Base-by-base conservation (phyloP, 2,329 filamentous ascomycete species). In the Helotiales sp. region DNA sequence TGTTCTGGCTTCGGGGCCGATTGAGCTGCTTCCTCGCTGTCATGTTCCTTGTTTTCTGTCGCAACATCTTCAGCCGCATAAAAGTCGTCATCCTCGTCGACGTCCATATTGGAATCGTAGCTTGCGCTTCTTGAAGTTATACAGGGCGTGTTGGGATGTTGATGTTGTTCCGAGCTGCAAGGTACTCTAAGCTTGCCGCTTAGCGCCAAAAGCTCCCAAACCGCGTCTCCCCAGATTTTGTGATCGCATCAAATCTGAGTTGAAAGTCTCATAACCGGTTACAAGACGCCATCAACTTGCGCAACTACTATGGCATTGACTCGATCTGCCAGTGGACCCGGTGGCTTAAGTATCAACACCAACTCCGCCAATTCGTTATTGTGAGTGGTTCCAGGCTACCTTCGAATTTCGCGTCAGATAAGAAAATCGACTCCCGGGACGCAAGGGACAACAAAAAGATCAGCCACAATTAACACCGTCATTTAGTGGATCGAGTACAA, bases 1-100 rank as follows among this genome's bases (percentile, higher is more conserved):
- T 71, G 69, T 30, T 76, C 76, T 50, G 71, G 50, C 15, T 71
- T 65, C 9, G 70, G 63, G 2, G 65, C 56, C 17, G 67, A 36
- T 40, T 70, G 52, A 30, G 63, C 59, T 65, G 69, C 63, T 63
- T 64, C 55, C 27, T 64, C 40, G 50, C 60, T 48, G 44, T 57
- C 25, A 3, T 47, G 40, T 40, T 67, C 63, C n/a, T 42, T 58
- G 2, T 38, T 54, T 19, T 63, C 29, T 31, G 64, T 55, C 24
- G 75, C 75, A 36, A 79, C 75, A 71, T 86, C 83, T 59, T 87
- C 84, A 1, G 81, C 80, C 57, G 80, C 81, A 69, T 88, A 88
- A 67, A 88, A 85, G 72, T 88, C 85, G 63, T 87, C 85, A 51
- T 87, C 84, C 63, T 87, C 84, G 71, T 88, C 85, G 58, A 87